These are phyloP conservation scores for Holtermannia corniformis DNA, from an alignment of 768 basidiomycete species.

Conservation along the genomic window DNA sequence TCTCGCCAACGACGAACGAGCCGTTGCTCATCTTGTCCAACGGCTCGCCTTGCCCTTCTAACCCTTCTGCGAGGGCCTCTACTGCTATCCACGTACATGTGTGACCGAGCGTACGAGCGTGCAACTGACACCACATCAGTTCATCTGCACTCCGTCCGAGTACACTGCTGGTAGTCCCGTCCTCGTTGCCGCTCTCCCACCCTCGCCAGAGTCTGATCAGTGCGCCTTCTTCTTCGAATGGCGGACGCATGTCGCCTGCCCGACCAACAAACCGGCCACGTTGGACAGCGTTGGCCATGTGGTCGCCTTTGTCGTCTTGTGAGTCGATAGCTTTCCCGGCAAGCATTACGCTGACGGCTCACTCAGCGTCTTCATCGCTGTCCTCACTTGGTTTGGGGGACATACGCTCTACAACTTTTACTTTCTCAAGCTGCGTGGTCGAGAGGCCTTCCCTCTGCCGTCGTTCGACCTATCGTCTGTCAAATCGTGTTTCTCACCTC, in stretches of 20 bases:
- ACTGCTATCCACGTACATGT: slow-evolving; percentile 48
- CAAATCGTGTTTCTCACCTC: slow-evolving; percentile 9
- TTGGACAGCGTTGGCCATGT: slow-evolving; percentile 46
- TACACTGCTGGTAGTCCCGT: slow-evolving; percentile 50
- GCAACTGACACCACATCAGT: slow-evolving; percentile 45
- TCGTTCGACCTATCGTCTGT: slow-evolving; percentile 14
- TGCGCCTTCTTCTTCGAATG: slow-evolving; percentile 78
- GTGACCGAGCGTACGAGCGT: neutral
- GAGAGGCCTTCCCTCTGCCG: slow-evolving; percentile 58
- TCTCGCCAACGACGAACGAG: slow-evolving; percentile 46
- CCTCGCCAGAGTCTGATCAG: slow-evolving; percentile 46
- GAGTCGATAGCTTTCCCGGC: slow-evolving; percentile 33
- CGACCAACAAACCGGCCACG: slow-evolving; percentile 50
- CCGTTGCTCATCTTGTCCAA: slow-evolving; percentile 53
- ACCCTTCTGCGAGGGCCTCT: slow-evolving; percentile 49
- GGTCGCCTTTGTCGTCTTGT: slow-evolving; percentile 54
- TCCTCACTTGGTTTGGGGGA: slow-evolving; percentile 57
- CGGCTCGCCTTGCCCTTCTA: slow-evolving; percentile 58
- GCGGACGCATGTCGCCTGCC: slow-evolving; percentile 74
- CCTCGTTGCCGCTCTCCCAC: slow-evolving; percentile 60
- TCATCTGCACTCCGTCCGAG: slow-evolving; percentile 63
- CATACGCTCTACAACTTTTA: slow-evolving; percentile 70
- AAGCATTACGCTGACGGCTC: neutral
- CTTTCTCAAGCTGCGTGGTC: slow-evolving; percentile 60
- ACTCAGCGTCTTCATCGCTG: slow-evolving; percentile 49